A percentile compares a stretch with the other conserved stretches of the same genome.
These are phyloP conservation scores for Taxillus chinensis DNA, from an alignment of 164 flowering plant genomes.

Conservation along the genomic window DNA sequence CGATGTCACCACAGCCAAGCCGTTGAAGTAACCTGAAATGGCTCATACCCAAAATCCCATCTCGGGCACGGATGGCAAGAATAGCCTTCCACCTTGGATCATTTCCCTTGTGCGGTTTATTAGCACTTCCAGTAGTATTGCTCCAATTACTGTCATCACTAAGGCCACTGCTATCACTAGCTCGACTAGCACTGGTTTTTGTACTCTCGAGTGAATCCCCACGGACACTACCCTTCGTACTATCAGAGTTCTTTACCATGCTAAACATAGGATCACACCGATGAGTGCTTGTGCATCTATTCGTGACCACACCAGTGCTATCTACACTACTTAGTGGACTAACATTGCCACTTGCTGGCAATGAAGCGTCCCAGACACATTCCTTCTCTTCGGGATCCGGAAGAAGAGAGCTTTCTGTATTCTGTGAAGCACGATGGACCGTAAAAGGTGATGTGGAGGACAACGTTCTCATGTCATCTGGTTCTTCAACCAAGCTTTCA, in stretches of 20 bases:
- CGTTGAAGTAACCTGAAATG: conserved; percentile 62
- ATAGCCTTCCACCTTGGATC: conserved; percentile 98
- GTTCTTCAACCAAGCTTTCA: conserved; percentile 58
- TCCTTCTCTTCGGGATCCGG: conserved; percentile 70
- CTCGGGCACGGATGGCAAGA: conserved; percentile 71
- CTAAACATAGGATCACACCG: conserved; percentile 78
- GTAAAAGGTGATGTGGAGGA: conserved; percentile 33
- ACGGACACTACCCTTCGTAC: conserved; percentile 55
- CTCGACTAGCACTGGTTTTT: conserved; percentile 79
- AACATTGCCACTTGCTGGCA: conserved; percentile 91
- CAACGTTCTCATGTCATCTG: conserved; percentile 28
- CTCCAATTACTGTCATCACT: conserved; percentile 98
- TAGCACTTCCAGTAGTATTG: conserved; percentile 74
- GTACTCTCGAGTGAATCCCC: conserved; percentile 87
- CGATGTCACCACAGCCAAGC: conserved; percentile 76
- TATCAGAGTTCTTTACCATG: conserved; percentile 57
- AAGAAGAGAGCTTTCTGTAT: conserved; percentile 35
- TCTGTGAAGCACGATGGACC: conserved; percentile 48
- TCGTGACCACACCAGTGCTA: conserved; percentile 60
- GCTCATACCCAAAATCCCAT: conserved; percentile 90
- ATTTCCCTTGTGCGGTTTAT: conserved; percentile 95
- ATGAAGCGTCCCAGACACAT: conserved; percentile 91
- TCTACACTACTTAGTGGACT: conserved; percentile 85
- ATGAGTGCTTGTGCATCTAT: conserved; percentile 66
- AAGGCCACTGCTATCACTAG: conserved; percentile 90